Evolutionary conservation across 768 basidiomycete genomes (phyloP), one percentile per base, ranked within the genome.

Genomic region (Leccinum obscurum): DNA sequence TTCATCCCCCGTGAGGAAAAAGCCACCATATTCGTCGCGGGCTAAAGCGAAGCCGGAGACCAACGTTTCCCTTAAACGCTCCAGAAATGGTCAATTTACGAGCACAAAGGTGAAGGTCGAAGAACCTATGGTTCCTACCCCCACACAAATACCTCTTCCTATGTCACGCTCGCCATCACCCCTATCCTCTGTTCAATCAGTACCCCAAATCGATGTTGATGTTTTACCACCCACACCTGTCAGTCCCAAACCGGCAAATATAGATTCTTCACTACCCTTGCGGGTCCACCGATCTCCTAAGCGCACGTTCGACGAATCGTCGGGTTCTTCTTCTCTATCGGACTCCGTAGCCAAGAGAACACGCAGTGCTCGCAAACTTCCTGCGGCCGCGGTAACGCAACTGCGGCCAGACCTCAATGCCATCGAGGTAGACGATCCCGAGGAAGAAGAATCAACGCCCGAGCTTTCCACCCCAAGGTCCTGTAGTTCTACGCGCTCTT

Each of bases 231-330:
- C 68, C 46, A 66, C 69, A 32, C 68, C 72, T 61, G 54, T 73
- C 56, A 58, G 54, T n/a, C 32, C 66, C 39, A 62, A 62, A 49
- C 62, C 65, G 28, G 30, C 39, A 34, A 51, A 56, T 58, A 48
- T 57, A 51, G 55, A 63, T 6, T 44, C 57, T 46, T 60, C 70
- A 32, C 59, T 48, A 7, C 39, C 69, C 11, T 66, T 76, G 34
- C 79, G 78, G 48, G 65, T 75, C 41, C 76, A 78, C 51, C 77
- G 80, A 28, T 83, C 82, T 24, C 85, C 85, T 22, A 85, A 86
- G 67, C 82, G 85, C 32, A 80, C 83, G 0, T 83, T 86, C 57
- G 85, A 85, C 58, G 85, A 86, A 63, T 81, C 81, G 0, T 81
- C 81, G 0, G 78, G 77, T 22, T 77, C 78, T 15, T 80, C 80